phyloP scores from a whole-genome alignment of 2,329 filamentous ascomycete species.

The Fusarium sp. region DNA sequence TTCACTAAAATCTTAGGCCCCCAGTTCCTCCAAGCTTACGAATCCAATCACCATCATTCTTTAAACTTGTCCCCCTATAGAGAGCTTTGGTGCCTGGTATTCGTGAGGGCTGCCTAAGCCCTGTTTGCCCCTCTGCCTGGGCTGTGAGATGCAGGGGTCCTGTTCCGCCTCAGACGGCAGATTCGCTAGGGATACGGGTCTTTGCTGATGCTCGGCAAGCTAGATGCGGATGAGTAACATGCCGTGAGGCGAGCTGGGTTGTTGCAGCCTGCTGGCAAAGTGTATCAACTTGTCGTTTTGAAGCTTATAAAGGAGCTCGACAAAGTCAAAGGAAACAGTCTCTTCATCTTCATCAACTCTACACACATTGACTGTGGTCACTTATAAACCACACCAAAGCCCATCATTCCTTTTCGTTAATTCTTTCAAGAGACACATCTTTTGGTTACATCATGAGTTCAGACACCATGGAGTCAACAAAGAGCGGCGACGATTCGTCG shows the following conservation, averaged over 20 bases:
- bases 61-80: background rate
- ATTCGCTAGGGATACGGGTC: background rate
- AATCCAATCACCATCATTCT: background rate
- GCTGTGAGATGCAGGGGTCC: slow-evolving; percentile 12
- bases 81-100: slow-evolving; percentile 1
- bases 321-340: background rate
- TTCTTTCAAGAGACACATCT: background rate
- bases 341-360: background rate
- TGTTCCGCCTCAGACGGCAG: background rate
- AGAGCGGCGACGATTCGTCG: slow-evolving; percentile 36
- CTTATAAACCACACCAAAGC: background rate
- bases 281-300: background rate
- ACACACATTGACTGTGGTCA: background rate
- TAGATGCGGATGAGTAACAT: slow-evolving; percentile 30
- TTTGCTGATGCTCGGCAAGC: background rate
- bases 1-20: background rate
- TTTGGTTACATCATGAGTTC: slow-evolving; percentile 9
- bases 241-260: background rate
- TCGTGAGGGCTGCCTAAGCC: slow-evolving; percentile 6
- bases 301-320: slow-evolving; percentile 10
- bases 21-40: background rate
- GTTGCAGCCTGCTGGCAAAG: slow-evolving; percentile 1
- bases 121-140: slow-evolving; percentile 9
- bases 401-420: background rate
- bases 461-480: slow-evolving; percentile 36